Conservation (phyloP, 2,329 filamentous ascomycete genomes). For the Periglandula ipomoeae region DNA sequence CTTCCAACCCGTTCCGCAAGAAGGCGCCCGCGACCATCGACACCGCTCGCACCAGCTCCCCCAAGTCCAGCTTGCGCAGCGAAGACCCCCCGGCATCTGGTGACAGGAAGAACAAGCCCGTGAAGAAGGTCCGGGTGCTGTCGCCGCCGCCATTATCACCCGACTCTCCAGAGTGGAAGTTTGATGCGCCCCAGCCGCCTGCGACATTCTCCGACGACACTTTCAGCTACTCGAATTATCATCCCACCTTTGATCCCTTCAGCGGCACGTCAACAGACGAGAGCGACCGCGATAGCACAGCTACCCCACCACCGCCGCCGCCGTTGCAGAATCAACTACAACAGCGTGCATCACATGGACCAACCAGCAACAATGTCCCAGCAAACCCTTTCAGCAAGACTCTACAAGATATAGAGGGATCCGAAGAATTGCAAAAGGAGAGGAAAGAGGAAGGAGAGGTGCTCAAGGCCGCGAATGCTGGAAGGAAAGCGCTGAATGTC, state of each 20-base stretch:
- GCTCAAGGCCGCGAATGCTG: conserved; percentile 22
- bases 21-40: conserved; percentile 11
- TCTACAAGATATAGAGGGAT: conserved; percentile 38
- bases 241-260: conserved; percentile 22
- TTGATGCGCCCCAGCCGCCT: conserved; percentile 20
- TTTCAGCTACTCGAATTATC: conserved; percentile 10
- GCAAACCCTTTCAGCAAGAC: conserved; percentile 46
- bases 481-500: conserved; percentile 55
- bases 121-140: conserved; percentile 59
- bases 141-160: conserved; percentile 54
- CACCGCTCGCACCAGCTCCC: conserved; percentile 11
- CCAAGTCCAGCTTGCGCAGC: conserved; percentile 13
- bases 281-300: conserved; percentile 18
- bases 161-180: conserved; percentile 34
- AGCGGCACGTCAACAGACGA: conserved; percentile 17
- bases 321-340: background rate
- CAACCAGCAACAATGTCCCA: conserved; percentile 9
- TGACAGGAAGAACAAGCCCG: conserved; percentile 37
- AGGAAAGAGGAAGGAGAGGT: conserved; percentile 21
- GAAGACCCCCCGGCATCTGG: conserved; percentile 4
- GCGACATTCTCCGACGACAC: conserved; percentile 17
- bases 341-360: background rate
- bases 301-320: conserved; percentile 15
- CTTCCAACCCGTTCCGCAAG: conserved; percentile 18
- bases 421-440: conserved; percentile 21